Evolutionary conservation across 768 basidiomycete genomes (phyloP).

Genomic region (Tylopilus balloui): DNA sequence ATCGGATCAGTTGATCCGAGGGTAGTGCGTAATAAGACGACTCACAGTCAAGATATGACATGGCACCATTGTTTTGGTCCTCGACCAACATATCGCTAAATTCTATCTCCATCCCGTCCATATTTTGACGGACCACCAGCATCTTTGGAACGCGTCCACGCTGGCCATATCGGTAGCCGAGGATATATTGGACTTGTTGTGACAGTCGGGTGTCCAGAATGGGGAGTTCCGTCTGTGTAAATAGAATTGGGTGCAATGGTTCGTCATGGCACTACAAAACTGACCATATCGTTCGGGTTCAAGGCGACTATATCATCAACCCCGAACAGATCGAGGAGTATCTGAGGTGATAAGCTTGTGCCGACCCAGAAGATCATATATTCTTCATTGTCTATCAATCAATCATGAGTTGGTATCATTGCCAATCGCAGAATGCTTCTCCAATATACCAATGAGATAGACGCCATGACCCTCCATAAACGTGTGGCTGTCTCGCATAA

Average conservation of each 20-base stretch:
- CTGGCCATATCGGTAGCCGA: slow-evolving; percentile 59
- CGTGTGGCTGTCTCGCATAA: slow-evolving; percentile 76
- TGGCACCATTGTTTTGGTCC: slow-evolving; percentile 93
- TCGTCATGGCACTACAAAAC: slow-evolving; percentile 16
- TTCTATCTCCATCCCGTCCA: slow-evolving; percentile 91
- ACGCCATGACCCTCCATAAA: slow-evolving; percentile 89
- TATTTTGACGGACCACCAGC: slow-evolving; percentile 81
- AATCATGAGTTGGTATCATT: slow-evolving; percentile 10
- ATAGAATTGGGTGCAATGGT: slow-evolving; percentile 4
- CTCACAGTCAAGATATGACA: slow-evolving; percentile 89
- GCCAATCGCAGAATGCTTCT: slow-evolving; percentile 11
- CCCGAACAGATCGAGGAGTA: slow-evolving; percentile 80
- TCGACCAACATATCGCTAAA: slow-evolving; percentile 97
- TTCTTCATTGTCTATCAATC: slow-evolving; percentile 76
- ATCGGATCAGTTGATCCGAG: background rate
- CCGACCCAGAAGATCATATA: slow-evolving; percentile 90
- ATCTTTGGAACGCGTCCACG: slow-evolving; percentile 57
- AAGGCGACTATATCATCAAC: slow-evolving; percentile 72
- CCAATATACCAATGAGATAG: slow-evolving; percentile 78
- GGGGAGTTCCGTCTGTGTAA: slow-evolving; percentile 62
- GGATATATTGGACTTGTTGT: slow-evolving; percentile 77
- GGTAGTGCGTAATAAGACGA: slow-evolving; percentile 10
- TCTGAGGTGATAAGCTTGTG: slow-evolving; percentile 69
- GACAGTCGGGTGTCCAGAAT: slow-evolving; percentile 71
- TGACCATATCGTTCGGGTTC: slow-evolving; percentile 59